A percentile compares a stretch with the other conserved stretches of the same genome.
phyloP scores from a whole-genome alignment of 2,329 filamentous ascomycete species.

The Bipolaris zeicola region DNA sequence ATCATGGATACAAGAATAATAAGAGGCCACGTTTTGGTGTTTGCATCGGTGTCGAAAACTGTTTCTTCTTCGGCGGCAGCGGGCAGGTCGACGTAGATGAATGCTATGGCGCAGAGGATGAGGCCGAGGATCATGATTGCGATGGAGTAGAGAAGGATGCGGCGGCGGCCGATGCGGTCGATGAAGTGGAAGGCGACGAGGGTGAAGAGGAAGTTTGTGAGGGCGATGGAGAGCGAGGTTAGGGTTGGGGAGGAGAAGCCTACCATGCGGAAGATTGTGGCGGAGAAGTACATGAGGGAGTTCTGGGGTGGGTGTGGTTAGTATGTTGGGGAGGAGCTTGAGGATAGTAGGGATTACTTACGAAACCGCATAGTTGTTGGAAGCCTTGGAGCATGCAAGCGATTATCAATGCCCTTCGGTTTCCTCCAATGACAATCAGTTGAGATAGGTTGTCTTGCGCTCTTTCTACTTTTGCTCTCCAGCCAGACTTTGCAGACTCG shows the following conservation, averaged over 20 bases:
- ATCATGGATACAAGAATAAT: slow-evolving; percentile 77
- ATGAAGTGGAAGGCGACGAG: slow-evolving; percentile 54
- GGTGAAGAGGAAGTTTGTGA: slow-evolving; percentile 55
- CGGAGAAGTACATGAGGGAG: slow-evolving; percentile 56
- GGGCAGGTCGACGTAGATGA: slow-evolving; percentile 65
- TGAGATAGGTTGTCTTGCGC: slow-evolving; percentile 63
- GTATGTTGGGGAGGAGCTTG: background rate
- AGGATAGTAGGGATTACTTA: slow-evolving; percentile 24
- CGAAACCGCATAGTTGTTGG: slow-evolving; percentile 77
- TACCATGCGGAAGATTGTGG: slow-evolving; percentile 55
- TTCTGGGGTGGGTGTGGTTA: slow-evolving; percentile 37
- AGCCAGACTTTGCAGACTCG: slow-evolving; percentile 36
- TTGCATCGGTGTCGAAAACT: slow-evolving; percentile 10
- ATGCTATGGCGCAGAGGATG: slow-evolving; percentile 72
- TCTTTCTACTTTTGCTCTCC: slow-evolving; percentile 49
- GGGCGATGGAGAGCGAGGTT: slow-evolving; percentile 52
- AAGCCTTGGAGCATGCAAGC: slow-evolving; percentile 85
- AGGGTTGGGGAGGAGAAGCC: slow-evolving; percentile 54
- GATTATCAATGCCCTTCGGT: slow-evolving; percentile 77
- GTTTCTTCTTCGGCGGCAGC: slow-evolving; percentile 18
- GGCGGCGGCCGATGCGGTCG: slow-evolving; percentile 52
- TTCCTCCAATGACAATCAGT: slow-evolving; percentile 52
- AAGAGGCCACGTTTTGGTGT: slow-evolving; percentile 29
- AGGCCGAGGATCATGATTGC: slow-evolving; percentile 82
- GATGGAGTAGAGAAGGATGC: slow-evolving; percentile 79